Evolutionary conservation across 2,329 filamentous ascomycete genomes (phyloP), one percentile per base, ranked within the genome.

Genomic region (Macroventuria anomochaeta): DNA sequence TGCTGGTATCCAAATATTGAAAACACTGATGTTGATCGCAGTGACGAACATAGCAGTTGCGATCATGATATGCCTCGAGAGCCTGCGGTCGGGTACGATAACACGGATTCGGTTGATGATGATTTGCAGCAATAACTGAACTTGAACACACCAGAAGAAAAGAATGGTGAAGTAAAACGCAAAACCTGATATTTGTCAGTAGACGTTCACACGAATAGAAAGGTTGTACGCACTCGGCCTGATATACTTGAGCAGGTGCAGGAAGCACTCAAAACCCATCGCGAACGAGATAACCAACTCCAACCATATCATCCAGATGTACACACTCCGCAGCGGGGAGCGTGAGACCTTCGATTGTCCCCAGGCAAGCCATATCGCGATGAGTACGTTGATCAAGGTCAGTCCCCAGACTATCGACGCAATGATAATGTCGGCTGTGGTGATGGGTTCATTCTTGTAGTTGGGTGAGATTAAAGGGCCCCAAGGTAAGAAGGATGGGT

Each of bases 221-320:
- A 8, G 18, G 15, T 15, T 12, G 10, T 26, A 17, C 65, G 50
- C 63, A 69, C 73, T 75, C 7, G 72, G 71, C 40, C 51, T 66
- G 21, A 76, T 70, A 5, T 55, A 29, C 37, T 73, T 72, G 41
- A 69, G 20, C 3, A 77, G 40, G 55, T 74, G 71, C 40, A 76
- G 23, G 50, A 59, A 76, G 54, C 70, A 70, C 38, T 80, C 71
- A 20, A 79, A 54, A 5, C 71, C 75, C 66, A 81, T 81, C 7
- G 70, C 57, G 10, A 78, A 65, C 10, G 75, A 80, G 3, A 77
- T 76, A 1, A 71, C 2, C 3, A 81, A 70, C 59, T 81, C 80
- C 23, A 75, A 44, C 80, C 79, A 81, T 47, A 81, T 75, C 76
- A 81, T 76, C 70, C 76, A 77, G 0, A 81, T 70, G 53, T 81